Base-by-base conservation (phyloP, 1,284 basidiomycete genomes). In the Moesziomyces antarcticus region DNA sequence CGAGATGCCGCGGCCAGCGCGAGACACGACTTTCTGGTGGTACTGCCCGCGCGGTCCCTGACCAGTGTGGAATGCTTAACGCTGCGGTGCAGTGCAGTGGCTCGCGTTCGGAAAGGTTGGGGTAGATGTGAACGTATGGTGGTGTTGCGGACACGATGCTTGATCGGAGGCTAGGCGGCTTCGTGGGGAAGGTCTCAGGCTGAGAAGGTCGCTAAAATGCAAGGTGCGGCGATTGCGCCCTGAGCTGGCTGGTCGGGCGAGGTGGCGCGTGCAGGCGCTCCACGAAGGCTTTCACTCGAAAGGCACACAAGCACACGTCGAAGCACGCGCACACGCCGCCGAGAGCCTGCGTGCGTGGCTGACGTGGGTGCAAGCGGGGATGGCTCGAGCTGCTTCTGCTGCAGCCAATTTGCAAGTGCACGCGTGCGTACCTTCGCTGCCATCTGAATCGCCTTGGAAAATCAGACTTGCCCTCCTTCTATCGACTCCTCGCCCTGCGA, bases 191-290 rank as follows among this genome's bases (percentile, higher is more conserved):
- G 18, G 37, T 40, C 16, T 40, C 18, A 18, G 37, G 37, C 18
- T 40, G 37, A 40, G 37, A 40, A 40, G 37, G 37, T 40, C 37
- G 37, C 37, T 40, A 40, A 40, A 40, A 40, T 40, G 37, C 37
- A 11, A 16, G 37, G 37, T 8, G 37, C 37, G 18, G 37, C 18
- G 37, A 18, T 40, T 40, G 37, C 37, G 37, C 37, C 37, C 37
- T 40, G 6, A 18, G 6, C 37, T 40, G 30, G 30, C 37, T 40
- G 16, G 16, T 16, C 37, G 37, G 14, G 14, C 14, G 18, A 40
- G 37, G 37, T 40, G 37, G 37, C 37, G 37, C 37, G 37, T 40
- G 37, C 37, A 40, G 37, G 37, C 37, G 37, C 37, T 40, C 16
- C 3, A 40, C 37, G 16, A 11, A 33, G 10, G 30, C 30, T 33